Conservation (phyloP, 345 rosid genomes). For the Populus simonii region DNA sequence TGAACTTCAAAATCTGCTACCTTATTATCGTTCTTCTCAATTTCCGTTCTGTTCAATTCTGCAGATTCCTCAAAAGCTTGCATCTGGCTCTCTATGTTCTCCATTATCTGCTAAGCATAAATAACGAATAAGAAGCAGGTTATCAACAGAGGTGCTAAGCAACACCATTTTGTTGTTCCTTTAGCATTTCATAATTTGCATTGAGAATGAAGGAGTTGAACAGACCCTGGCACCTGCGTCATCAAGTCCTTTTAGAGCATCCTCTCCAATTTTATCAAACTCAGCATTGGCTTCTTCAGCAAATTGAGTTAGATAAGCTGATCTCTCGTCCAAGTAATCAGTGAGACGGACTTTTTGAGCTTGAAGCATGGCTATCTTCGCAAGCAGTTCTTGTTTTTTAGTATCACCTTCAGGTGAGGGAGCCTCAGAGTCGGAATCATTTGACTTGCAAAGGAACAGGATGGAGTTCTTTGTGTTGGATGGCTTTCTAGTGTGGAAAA, state of each 20-base stretch:
- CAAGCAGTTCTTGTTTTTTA: conserved; percentile 74
- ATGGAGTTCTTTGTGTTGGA: conserved; percentile 21
- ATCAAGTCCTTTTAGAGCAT: conserved; percentile 81
- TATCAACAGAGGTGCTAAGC: conserved; percentile 7
- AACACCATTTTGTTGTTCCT: not conserved
- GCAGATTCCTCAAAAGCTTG: conserved; percentile 85
- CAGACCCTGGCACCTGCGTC: conserved; percentile 82
- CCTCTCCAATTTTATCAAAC: conserved; percentile 86
- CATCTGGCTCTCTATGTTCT: conserved; percentile 76
- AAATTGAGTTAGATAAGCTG: conserved; percentile 72
- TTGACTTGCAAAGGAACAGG: conserved; percentile 43
- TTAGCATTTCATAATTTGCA: not conserved
- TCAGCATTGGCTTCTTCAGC: conserved; percentile 82
- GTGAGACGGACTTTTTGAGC: conserved; percentile 82
- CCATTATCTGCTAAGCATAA: conserved; percentile 60
- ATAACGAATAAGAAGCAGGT: conserved; percentile 15
- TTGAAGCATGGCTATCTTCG: conserved; percentile 80
- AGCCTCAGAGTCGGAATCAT: conserved; percentile 37
- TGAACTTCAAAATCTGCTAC: conserved; percentile 68
- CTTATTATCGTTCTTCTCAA: conserved; percentile 58
- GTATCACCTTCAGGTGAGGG: conserved; percentile 63
- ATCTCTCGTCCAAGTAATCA: conserved; percentile 70
- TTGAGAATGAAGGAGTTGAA: conserved; percentile 6
- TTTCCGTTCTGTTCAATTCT: conserved; percentile 55
- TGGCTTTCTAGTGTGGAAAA: conserved; percentile 30